Base-by-base conservation (phyloP, 73 alveolate genomes). In the Tetrahymena malaccensis region DNA sequence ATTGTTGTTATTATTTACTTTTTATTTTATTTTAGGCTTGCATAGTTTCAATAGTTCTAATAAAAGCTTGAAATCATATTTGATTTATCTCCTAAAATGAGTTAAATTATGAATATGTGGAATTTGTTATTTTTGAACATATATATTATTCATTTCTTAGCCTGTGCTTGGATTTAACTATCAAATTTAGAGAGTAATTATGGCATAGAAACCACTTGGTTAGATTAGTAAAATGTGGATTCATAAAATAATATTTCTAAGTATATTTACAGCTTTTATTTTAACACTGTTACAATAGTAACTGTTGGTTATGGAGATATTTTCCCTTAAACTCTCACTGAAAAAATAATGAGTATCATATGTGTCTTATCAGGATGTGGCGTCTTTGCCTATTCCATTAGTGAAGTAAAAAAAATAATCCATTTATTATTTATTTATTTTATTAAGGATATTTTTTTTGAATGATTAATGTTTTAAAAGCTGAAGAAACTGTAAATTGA, bases 241-340 rank as follows among this genome's bases (percentile, higher is more conserved):
- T 27, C 13, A 27, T 17, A 70, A 4, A 22, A 70, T n/a, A 33
- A 70, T 70, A 3, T 34, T 33, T 22, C 89, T 22, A 40, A 94
- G 15, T 98, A 98, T 84, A 57, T 97, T n/a, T 83, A 98, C 33
- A 84, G 98, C 31, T 43, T 98, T 13, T 98, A 98, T 94, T 98
- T 98, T 96, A 98, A 97, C 27, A 95, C 95, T n/a, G 95, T 97
- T 33, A 96, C 98, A n/a, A 98, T 96, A 97, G 94, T 96, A 43
- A 98, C 98, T 16, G 98, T 98, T 34, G 99, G 98, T 35, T 98
- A 98, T 56, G 99, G 99, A 9, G 99, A 98, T 94, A 57, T 98
- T 27, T 44, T 95, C 17, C 98, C 98, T 55, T 40, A 85, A 56
- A 97, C 96, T 17, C 85, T 94, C 31, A 31, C 85, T 40, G 99